These are phyloP conservation scores for Cardiosporidium cionae DNA, from an alignment of 169 alveolate genomes.

Conservation along the genomic window DNA sequence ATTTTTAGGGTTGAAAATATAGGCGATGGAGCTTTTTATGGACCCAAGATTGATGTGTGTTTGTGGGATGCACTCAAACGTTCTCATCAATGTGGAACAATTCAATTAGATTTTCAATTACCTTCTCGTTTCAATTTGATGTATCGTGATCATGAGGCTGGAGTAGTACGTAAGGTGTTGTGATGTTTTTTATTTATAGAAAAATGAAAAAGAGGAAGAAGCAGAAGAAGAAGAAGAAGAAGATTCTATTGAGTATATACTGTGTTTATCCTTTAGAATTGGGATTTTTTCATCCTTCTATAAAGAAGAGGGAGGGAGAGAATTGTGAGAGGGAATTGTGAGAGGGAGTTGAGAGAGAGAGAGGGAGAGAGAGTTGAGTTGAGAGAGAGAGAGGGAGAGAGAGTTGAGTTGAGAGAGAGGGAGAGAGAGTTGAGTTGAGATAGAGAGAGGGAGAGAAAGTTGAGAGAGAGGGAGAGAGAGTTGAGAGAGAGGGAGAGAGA, in stretches of 20 bases:
- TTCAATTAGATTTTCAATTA: constrained; percentile 95
- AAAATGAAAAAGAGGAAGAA: constrained; percentile 12
- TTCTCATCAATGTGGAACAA: constrained; percentile 97
- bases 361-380: too few relatives aligned
- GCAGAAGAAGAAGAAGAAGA: constrained; percentile 17
- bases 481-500: too few relatives aligned
- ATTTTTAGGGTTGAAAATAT: constrained; percentile 66
- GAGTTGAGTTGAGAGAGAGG: too few relatives aligned
- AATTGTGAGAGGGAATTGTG: too few relatives aligned
- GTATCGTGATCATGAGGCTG: constrained; percentile 82
- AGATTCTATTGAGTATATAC: background rate
- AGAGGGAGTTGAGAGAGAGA: too few relatives aligned
- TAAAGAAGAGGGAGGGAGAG: too few relatives aligned
- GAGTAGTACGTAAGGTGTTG: background rate
- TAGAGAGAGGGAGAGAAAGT: too few relatives aligned
- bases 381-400: too few relatives aligned
- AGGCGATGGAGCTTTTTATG: constrained; percentile 99
- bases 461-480: too few relatives aligned
- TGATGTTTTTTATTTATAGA: background rate
- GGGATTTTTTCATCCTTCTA: too few relatives aligned
- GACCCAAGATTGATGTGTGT: constrained; percentile 97
- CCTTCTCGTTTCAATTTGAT: constrained; percentile 94
- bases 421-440: too few relatives aligned
- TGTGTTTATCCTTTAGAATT: too few relatives aligned
- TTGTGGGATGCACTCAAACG: constrained; percentile 92